Percentiles rank a stretch among this genome's conserved stretches.
Conservation (phyloP, 371 early-diverging fungal species). For the Catenaria anguillulae region DNA sequence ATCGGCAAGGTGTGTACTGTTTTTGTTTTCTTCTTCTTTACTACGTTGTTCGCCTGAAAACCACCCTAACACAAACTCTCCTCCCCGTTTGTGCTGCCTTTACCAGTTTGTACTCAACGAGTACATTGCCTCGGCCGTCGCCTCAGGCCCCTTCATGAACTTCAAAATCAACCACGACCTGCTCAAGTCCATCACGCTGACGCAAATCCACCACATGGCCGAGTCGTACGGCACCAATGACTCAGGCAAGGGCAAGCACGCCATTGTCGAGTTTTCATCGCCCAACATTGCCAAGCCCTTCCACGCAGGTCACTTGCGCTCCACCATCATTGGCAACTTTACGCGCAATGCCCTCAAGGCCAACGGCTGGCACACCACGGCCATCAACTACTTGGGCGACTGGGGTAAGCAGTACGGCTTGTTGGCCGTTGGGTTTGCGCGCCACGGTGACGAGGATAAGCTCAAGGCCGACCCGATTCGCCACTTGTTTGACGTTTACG, state of each 20-base stretch:
- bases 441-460: slow-evolving; percentile 64
- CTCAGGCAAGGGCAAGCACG: slow-evolving; percentile 46
- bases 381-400: slow-evolving; percentile 98
- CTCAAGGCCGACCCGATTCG: slow-evolving; percentile 77
- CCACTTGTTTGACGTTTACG: slow-evolving; percentile 93
- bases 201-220: slow-evolving; percentile 27
- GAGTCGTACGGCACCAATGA: slow-evolving; percentile 50
- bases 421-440: slow-evolving; percentile 83
- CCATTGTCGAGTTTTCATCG: slow-evolving; percentile 86
- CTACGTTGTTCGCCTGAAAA: background rate
- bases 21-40: slow-evolving; percentile 8
- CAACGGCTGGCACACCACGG: slow-evolving; percentile 70
- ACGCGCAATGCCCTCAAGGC: slow-evolving; percentile 67
- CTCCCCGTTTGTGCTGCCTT: slow-evolving; percentile 7
- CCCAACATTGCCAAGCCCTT: slow-evolving; percentile 99
- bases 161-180: slow-evolving; percentile 51
- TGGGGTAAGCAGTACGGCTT: slow-evolving; percentile 99
- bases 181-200: slow-evolving; percentile 35
- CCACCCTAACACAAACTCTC: background rate
- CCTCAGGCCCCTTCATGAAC: slow-evolving; percentile 72
- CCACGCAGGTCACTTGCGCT: slow-evolving; percentile 98
- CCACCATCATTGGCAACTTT: slow-evolving; percentile 97
- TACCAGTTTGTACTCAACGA: slow-evolving; percentile 48
- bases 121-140: slow-evolving; percentile 34
- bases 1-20: slow-evolving; percentile 34